Percentiles rank a stretch among this genome's conserved stretches.
Evolutionary conservation across 2,329 filamentous ascomycete genomes (phyloP).

Genomic region (Fusarium devonianum): DNA sequence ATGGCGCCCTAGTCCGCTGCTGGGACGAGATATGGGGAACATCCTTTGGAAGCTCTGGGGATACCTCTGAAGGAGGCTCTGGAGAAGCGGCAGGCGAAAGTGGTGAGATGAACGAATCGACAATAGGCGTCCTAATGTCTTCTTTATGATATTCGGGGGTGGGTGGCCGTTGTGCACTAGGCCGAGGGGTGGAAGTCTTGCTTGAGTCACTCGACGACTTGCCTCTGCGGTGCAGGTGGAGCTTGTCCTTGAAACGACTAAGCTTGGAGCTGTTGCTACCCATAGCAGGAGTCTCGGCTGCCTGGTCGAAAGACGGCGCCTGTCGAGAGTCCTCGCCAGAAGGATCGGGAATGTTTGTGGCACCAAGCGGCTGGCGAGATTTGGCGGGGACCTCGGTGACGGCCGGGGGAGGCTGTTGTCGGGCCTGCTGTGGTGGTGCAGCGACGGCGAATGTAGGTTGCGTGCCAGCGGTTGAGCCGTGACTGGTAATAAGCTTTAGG

Average conservation of each 20-base stretch:
- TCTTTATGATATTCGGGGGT: slow-evolving; percentile 58
- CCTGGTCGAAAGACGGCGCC: slow-evolving; percentile 21
- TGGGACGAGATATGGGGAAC: slow-evolving; percentile 21
- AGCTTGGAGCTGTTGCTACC: slow-evolving; percentile 46
- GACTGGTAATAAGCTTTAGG: slow-evolving; percentile 57
- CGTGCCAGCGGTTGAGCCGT: slow-evolving; percentile 57
- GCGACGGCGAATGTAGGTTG: slow-evolving; percentile 15
- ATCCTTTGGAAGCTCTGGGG: slow-evolving; percentile 47
- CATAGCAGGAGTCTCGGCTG: slow-evolving; percentile 42
- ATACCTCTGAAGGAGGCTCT: slow-evolving; percentile 46
- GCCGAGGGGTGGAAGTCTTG: slow-evolving; percentile 31
- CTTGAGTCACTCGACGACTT: slow-evolving; percentile 36
- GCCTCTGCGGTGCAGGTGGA: slow-evolving; percentile 38
- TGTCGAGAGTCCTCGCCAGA: slow-evolving; percentile 18
- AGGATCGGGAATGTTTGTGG: slow-evolving; percentile 16
- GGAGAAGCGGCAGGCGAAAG: slow-evolving; percentile 56
- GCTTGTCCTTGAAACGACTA: slow-evolving; percentile 42
- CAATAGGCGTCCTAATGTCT: slow-evolving; percentile 49
- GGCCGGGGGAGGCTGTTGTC: slow-evolving; percentile 26
- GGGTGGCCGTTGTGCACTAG: slow-evolving; percentile 50
- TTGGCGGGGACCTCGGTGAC: slow-evolving; percentile 28
- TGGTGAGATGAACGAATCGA: slow-evolving; percentile 51
- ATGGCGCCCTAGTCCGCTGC: slow-evolving; percentile 19
- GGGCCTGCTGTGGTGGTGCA: slow-evolving; percentile 21
- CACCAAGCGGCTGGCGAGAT: slow-evolving; percentile 25